Base-by-base conservation (phyloP, 257 asterid genomes). In the Solanum appendiculatum region DNA sequence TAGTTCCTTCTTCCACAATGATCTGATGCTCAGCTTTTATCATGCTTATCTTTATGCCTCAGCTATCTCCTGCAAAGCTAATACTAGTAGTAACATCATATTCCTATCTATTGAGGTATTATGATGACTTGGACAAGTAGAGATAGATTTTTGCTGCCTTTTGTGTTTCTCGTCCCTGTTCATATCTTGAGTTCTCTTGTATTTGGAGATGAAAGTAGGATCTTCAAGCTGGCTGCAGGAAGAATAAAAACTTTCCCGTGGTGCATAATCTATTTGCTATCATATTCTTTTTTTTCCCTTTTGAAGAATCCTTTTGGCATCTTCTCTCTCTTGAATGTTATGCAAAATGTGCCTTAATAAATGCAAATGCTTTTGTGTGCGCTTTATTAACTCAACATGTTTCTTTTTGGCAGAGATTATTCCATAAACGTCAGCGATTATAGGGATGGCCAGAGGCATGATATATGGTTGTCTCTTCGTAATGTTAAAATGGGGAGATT, bases 381-480 rank as follows among this genome's bases (percentile, higher is more conserved):
- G 42, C 69, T 48, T 48, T 81, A 81, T 80, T 31, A 29, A 48
- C 21, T 48, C 4, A 81, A 81, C 42, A 81, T 10, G 9, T 31
- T 48, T 31, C 25, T 29, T 48, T 81, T 81, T 29, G 44, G 91
- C 98, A 97, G 99, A 88, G 94, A 89, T 68, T 88, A 98, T 88
- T 86, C 90, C 56, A 87, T 96, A 48, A 93, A 90, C 92, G 37
- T 95, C 90, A 90, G 90, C 21, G 97, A 94, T 68, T 87, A 91
- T 82, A 91, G 94, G 91, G 98, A 91, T 83, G 97, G 98, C 56
- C 96, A 92, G 91, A 92, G 98, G 93, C 95, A 92, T 87, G 98
- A 97, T 85, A 86, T 97, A 86, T 97, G 99, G 99, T 89, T 97
- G 93, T 88, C 98, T 86, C 98, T 97, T 73, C 92, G 91, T 91